Evolutionary conservation across 1,284 basidiomycete genomes (phyloP), one percentile per base, ranked within the genome.

Genomic region (Macrocystidia cucumis): DNA sequence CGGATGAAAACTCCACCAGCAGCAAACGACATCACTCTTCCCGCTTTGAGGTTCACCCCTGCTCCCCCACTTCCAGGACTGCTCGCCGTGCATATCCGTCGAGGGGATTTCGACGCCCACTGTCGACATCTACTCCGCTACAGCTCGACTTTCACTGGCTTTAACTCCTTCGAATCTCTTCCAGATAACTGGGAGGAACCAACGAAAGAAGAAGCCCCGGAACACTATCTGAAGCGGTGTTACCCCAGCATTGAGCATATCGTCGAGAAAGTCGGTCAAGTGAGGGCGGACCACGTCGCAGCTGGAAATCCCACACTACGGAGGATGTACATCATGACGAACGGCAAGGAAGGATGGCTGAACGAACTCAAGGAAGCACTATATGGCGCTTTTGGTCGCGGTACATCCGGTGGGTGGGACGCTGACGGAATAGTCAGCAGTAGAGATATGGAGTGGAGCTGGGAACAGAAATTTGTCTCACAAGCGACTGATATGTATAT

Each of bases 81-180:
- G 23, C 53, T 81, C 7, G 77, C 67, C 1, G 49, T 82, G 3
- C 78, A 81, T 42, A 47, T 79, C 18, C 72, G 78, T 1, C 57
- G 77, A 14, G 78, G 78, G 3, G 78, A 80, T 50, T 82, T 69
- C 47, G 39, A 60, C 27, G 47, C 57, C 1, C 75, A 78, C 44
- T 80, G 78, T 41, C 26, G 42, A 1, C 50, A 60, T 38, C 63
- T 79, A 17, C 60, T 59, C 0, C 44, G 55, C 19, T 72, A 63
- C 57, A 45, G 42, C 2, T 51, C 67, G 3, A 52, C 61, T 53
- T 57, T 59, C 54, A 41, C 64, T 37, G 67, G 67, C 0, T 72
- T 64, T 52, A 69, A 66, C 48, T 50, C 56, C n/a, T 63, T 71
- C 29, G 56, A 57, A 0, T 49, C 52, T 1, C 52, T 68, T 9